Conservation (phyloP, 768 basidiomycete species). For the Pluteus cervinus region DNA sequence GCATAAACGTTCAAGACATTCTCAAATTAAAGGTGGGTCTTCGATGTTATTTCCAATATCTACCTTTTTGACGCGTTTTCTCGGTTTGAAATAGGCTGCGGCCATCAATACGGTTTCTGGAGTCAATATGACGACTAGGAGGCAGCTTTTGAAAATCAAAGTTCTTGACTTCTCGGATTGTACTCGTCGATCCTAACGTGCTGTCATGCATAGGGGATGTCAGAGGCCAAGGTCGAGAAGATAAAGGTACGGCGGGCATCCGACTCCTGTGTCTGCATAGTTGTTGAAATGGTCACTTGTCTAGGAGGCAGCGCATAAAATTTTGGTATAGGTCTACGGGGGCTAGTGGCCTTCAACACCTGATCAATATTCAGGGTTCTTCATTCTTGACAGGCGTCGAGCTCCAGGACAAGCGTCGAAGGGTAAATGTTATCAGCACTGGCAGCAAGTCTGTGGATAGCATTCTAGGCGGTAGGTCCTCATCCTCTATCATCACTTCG, state of each 20-base stretch:
- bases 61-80: conserved; percentile 8
- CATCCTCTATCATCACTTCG: not conserved
- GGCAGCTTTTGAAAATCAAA: conserved; percentile 92
- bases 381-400: conserved; percentile 91
- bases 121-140: conserved; percentile 86
- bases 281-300: not conserved
- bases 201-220: conserved; percentile 66
- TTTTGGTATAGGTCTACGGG: conserved; percentile 44
- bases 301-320: conserved; percentile 87
- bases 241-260: conserved; percentile 57
- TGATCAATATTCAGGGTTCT: conserved; percentile 53
- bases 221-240: conserved; percentile 96
- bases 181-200: conserved; percentile 13
- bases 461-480: conserved; percentile 71
- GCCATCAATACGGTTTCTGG: conserved; percentile 83
- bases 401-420: conserved; percentile 79
- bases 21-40: conserved; percentile 76
- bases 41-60: conserved; percentile 8
- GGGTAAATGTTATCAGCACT: conserved; percentile 80
- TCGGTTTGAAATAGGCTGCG: conserved; percentile 43
- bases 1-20: conserved; percentile 94
- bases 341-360: not conserved
- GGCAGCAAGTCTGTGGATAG: conserved; percentile 89
- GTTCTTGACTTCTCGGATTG: conserved; percentile 27
- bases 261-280: not conserved